Evolutionary conservation across 768 basidiomycete species (phyloP).

Genomic region (Russula griseocarnosa): DNA sequence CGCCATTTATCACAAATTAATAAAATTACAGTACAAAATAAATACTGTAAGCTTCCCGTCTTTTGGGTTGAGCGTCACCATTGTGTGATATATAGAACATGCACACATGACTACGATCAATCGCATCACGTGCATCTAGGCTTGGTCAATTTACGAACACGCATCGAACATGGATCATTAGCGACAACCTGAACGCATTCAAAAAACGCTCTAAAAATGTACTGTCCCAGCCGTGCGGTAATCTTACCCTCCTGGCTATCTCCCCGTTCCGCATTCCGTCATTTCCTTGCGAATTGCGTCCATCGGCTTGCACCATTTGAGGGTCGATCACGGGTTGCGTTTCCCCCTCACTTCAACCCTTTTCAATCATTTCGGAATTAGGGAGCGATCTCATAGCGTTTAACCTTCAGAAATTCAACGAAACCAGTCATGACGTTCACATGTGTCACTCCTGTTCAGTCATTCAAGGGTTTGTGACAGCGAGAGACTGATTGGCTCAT

Average conservation of each 20-base stretch:
- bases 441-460: neutral
- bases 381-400: neutral
- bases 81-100: neutral
- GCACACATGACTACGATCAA: neutral
- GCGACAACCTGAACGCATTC: neutral
- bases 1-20: too few species aligned
- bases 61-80: neutral
- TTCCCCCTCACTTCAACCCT: neutral
- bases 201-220: too few species aligned
- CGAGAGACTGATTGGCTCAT: neutral
- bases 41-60: too few species aligned
- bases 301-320: neutral
- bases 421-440: neutral
- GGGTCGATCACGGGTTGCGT: neutral
- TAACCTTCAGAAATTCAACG: slow-evolving; percentile 12
- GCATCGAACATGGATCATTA: neutral
- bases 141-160: too few species aligned
- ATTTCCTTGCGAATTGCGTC: neutral
- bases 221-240: too few species aligned
- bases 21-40: too few species aligned
- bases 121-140: too few species aligned
- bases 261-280: neutral
- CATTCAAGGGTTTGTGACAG: neutral
- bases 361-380: neutral
- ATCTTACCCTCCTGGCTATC: too few species aligned